phyloP scores from a whole-genome alignment of 140 eudicot genomes.

The Stevia rebaudiana region DNA sequence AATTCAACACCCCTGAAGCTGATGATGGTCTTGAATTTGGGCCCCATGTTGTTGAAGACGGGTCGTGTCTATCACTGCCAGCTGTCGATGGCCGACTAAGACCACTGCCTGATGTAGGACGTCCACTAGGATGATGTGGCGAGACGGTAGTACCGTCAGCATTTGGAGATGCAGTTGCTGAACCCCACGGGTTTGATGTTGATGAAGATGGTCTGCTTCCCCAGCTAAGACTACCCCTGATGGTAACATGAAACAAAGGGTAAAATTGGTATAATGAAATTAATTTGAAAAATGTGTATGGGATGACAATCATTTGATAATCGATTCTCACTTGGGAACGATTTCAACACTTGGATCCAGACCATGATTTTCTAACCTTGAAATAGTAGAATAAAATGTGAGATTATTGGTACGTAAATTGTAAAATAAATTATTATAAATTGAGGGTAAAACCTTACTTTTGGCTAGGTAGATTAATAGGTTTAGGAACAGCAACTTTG shows the following conservation, averaged over 20 bases:
- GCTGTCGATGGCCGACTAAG: constrained; percentile 95
- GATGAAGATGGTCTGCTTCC: constrained; percentile 85
- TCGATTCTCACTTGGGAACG: constrained; percentile 89
- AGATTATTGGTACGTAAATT: constrained; percentile 10
- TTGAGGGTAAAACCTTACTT: constrained; percentile 36
- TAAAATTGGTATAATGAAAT: not conserved
- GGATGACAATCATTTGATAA: too few relatives aligned
- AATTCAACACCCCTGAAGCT: constrained; percentile 65
- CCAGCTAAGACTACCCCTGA: constrained; percentile 93
- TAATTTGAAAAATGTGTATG: not conserved
- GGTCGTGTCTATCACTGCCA: constrained; percentile 83
- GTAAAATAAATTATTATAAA: not conserved
- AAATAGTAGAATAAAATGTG: constrained; percentile 31
- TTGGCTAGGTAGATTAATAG: constrained; percentile 96
- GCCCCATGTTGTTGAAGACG: constrained; percentile 58
- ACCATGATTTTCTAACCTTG: constrained; percentile 96
- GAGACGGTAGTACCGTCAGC: constrained; percentile 62
- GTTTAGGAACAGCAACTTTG: constrained; percentile 97
- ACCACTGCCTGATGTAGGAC: constrained; percentile 91
- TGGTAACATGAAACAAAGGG: constrained; percentile 16
- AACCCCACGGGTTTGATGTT: constrained; percentile 80
- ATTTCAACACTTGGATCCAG: constrained; percentile 91
- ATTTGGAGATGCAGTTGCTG: constrained; percentile 63
- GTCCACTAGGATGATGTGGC: constrained; percentile 72
- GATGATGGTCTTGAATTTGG: constrained; percentile 89